These are phyloP conservation scores for Quercus wislizeni DNA, from an alignment of 306 rosid species.

Conservation along the genomic window DNA sequence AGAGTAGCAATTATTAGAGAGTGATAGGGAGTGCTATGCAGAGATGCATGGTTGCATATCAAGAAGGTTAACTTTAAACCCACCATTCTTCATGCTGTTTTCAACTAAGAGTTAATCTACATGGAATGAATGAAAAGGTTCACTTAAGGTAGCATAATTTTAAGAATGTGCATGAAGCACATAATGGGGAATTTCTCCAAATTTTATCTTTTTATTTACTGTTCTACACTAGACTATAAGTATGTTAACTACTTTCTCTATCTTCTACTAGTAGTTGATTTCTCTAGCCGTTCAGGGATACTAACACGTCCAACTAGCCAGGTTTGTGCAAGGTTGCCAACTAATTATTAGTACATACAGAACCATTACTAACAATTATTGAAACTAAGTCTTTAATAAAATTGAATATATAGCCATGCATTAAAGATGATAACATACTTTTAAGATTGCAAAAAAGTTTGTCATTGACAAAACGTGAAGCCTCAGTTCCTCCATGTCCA, in stretches of 20 bases:
- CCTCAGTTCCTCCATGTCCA: slow-evolving; percentile 85
- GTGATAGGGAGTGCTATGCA: not conserved
- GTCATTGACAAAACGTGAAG: slow-evolving; percentile 65
- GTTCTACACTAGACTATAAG: not conserved
- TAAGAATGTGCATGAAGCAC: not conserved
- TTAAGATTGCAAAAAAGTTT: slow-evolving; percentile 69
- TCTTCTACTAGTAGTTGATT: no score
- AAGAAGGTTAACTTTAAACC: not conserved
- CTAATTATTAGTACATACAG: not conserved
- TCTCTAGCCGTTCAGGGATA: not conserved
- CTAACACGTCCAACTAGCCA: not conserved
- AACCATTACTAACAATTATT: not conserved
- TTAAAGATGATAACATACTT: slow-evolving; percentile 48
- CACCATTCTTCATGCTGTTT: not conserved
- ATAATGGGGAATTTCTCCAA: not conserved
- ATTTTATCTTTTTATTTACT: not conserved
- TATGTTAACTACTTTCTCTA: not conserved
- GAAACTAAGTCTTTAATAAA: not conserved
- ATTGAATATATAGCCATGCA: not conserved
- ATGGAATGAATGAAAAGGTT: not conserved
- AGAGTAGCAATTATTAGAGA: not conserved
- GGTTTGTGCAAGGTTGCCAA: not conserved
- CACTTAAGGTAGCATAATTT: not conserved
- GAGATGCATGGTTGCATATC: not conserved
- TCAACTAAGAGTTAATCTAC: not conserved